Evolutionary conservation across 345 rosid species (phyloP).

Genomic region (Lepidium sativum): DNA sequence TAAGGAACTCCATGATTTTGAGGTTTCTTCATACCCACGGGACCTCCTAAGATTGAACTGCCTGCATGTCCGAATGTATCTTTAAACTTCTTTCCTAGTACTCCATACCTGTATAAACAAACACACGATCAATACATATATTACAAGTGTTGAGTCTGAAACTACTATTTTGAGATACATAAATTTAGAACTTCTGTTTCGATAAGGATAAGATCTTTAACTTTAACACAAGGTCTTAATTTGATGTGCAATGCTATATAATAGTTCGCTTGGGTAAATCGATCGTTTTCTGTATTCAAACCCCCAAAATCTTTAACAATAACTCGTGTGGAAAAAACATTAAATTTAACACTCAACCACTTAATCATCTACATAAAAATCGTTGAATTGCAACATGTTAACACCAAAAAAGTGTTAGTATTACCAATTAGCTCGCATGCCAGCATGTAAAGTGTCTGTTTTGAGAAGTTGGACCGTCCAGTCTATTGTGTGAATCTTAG

Average conservation of each 20-base stretch:
- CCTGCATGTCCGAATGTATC: conserved; percentile 50
- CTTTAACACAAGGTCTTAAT: no score
- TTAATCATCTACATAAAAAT: no score
- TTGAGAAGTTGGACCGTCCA: conserved; percentile 67
- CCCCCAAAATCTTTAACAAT: no score
- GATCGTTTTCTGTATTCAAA: no score
- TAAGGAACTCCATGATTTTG: conserved; percentile 52
- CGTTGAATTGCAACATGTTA: background rate
- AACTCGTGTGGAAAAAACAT: no score
- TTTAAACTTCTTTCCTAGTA: conserved; percentile 54
- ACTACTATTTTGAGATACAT: no score
- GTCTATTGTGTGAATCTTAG: conserved; percentile 61
- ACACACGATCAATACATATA: background rate
- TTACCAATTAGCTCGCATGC: conserved; percentile 57
- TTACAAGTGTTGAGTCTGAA: no score
- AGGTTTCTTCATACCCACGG: conserved; percentile 41
- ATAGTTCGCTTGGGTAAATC: no score
- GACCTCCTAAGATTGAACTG: conserved; percentile 33
- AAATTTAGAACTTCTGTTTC: no score
- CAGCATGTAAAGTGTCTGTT: conserved; percentile 44
- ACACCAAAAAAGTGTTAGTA: background rate
- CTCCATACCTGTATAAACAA: conserved; percentile 36
- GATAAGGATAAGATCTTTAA: no score
- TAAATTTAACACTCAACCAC: no score
- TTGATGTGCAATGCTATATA: no score